Percentiles rank a stretch among this genome's conserved stretches.
These are phyloP conservation scores for Mortierella polycephala DNA, from an alignment of 371 early-diverging fungal genomes.

Conservation along the genomic window DNA sequence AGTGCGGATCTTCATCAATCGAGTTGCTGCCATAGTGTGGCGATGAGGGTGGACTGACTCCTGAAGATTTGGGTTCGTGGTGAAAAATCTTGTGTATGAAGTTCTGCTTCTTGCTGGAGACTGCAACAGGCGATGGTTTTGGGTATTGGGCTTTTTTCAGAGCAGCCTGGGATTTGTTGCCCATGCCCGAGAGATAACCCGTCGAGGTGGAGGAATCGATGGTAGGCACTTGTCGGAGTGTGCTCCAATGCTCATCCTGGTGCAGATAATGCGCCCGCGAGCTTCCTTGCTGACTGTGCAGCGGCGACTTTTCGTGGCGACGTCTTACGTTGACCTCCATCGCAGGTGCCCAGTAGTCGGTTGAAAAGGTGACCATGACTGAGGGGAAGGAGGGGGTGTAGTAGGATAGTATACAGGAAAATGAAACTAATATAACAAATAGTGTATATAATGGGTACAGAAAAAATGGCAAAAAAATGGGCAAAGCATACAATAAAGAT, in stretches of 20 bases:
- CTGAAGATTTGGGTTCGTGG: slow-evolving; percentile 43
- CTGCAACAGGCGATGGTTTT: slow-evolving; percentile 37
- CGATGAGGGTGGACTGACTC: slow-evolving; percentile 28
- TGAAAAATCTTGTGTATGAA: slow-evolving; percentile 55
- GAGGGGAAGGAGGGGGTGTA: neutral
- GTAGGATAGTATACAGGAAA: slow-evolving; percentile 10
- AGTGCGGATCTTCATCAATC: slow-evolving; percentile 29
- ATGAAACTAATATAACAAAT: slow-evolving; percentile 1
- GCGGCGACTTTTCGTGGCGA: slow-evolving; percentile 36
- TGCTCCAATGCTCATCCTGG: slow-evolving; percentile 47
- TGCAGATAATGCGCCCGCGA: slow-evolving; percentile 13
- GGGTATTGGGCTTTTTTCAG: slow-evolving; percentile 23
- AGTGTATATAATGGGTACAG: slow-evolving; percentile 3
- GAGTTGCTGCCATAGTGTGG: slow-evolving; percentile 20
- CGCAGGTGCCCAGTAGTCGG: slow-evolving; percentile 63
- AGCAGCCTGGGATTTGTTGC: slow-evolving; percentile 12
- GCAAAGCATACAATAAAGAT: slow-evolving; percentile 2
- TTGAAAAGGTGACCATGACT: slow-evolving; percentile 59
- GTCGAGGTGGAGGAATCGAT: slow-evolving; percentile 27
- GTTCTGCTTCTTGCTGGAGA: slow-evolving; percentile 52
- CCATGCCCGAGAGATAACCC: slow-evolving; percentile 4
- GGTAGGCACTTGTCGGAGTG: slow-evolving; percentile 41
- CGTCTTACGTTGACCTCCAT: slow-evolving; percentile 59
- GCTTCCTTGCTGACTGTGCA: slow-evolving; percentile 1
- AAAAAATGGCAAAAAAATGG: slow-evolving; percentile 2